Evolutionary conservation across 1,284 basidiomycete genomes (phyloP), one percentile per base, ranked within the genome.

Genomic region (Butyriboletus appendiculatus): DNA sequence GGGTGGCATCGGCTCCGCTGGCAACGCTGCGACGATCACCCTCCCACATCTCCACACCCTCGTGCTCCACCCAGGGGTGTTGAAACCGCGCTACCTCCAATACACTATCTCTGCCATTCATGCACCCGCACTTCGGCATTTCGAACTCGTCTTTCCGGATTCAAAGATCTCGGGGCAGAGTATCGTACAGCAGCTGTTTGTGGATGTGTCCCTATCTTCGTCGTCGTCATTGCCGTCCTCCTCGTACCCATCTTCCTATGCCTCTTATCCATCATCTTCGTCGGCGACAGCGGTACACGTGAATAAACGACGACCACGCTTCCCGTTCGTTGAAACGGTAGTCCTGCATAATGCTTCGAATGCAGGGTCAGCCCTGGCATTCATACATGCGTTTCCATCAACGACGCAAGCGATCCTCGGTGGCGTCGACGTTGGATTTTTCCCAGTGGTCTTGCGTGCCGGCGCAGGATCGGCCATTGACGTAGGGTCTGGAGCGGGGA

Each of bases 11-110:
- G 43, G 40, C 5, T 33, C 37, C 5, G 2, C 22, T 33, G 20
- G 42, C 9, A 51, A 24, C 26, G 8, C 37, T 7, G 7, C 48
- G 7, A 56, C 37, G 10, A 40, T 71, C 28, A 35, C 58, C 16
- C 56, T 67, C 5, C 66, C 60, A n/a, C 47, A 67, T 40, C 66
- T 67, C 40, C 68, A 62, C 26, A 69, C 60, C 6, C 58, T 67
- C 48, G 59, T 67, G 42, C 55, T 71, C 28, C 69, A 68, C 34
- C 68, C 66, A 0, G 59, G 67, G 6, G 58, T 68, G 33, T 39
- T 71, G 46, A 71, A 71, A 32, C 68, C 69, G 15, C 68, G 68
- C 24, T 71, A 67, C 49, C 52, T 70, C 44, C 69, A 70, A 46
- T 60, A 70, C 30, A 65, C 66, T 16, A 56, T 67, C 18, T 61